Percentiles rank a stretch among this genome's conserved stretches.
Evolutionary conservation across 2,329 filamentous ascomycete species (phyloP).

Genomic region (Akanthomyces uredinophilus): DNA sequence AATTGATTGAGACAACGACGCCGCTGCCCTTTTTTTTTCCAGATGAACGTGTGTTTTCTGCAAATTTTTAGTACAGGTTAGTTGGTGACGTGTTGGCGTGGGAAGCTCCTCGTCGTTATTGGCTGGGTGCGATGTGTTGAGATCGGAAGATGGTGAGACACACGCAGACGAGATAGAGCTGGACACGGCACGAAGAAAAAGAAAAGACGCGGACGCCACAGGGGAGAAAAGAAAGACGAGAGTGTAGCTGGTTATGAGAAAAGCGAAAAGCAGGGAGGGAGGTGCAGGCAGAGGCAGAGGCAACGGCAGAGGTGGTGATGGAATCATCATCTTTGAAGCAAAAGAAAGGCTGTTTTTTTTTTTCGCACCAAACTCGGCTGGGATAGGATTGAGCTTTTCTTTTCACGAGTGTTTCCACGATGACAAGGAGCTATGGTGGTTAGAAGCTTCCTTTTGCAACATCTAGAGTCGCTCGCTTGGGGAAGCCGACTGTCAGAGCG

Average conservation of each 20-base stretch:
- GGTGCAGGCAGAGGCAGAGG: background rate
- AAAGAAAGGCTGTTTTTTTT: background rate
- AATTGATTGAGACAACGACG: constrained; percentile 4
- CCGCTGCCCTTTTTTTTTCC: background rate
- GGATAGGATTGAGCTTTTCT: too few species aligned
- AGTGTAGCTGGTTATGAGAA: background rate
- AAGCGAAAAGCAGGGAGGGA: background rate
- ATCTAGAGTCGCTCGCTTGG: background rate
- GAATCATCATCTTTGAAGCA: background rate
- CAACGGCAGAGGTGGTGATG: background rate
- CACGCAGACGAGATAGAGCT: background rate
- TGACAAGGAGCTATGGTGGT: too few species aligned
- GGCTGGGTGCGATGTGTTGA: background rate
- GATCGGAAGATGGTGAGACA: constrained; percentile 2
- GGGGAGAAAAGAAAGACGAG: background rate
- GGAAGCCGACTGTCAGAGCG: background rate
- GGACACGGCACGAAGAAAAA: background rate
- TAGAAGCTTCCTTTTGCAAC: background rate
- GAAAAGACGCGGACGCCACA: too few species aligned
- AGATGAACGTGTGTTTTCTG: background rate
- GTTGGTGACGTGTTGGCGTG: background rate
- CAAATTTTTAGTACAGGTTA: background rate
- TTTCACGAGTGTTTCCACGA: too few species aligned
- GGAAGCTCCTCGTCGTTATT: background rate
- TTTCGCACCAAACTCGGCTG: background rate